Evolutionary conservation across 768 basidiomycete species (phyloP).

Genomic region (Hypholoma fasciculare): DNA sequence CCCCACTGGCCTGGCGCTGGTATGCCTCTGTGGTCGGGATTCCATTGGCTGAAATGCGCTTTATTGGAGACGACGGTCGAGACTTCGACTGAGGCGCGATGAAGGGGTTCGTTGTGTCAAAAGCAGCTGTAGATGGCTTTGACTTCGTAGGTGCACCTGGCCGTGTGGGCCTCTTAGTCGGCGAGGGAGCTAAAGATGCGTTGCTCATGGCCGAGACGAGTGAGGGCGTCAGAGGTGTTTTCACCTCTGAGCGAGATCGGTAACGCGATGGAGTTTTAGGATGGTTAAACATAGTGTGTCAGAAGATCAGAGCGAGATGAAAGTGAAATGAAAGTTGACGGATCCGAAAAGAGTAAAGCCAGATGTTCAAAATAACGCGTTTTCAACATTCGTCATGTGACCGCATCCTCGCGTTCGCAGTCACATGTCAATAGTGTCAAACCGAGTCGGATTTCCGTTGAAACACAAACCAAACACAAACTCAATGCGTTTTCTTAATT

Average conservation of each 20-base stretch:
- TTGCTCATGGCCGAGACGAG: slow-evolving; percentile 40
- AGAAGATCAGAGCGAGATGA: background rate
- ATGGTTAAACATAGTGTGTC: slow-evolving; percentile 17
- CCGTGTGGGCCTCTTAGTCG: slow-evolving; percentile 26
- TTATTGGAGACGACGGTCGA: slow-evolving; percentile 64
- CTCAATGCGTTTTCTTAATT: no score
- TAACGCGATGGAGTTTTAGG: slow-evolving; percentile 51
- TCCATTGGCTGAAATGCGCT: slow-evolving; percentile 49
- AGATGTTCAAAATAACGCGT: slow-evolving; percentile 6
- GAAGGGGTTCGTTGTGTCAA: slow-evolving; percentile 65
- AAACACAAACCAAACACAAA: no score
- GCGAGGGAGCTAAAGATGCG: slow-evolving; percentile 37
- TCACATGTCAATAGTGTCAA: background rate
- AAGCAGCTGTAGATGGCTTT: slow-evolving; percentile 31
- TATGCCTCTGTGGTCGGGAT: slow-evolving; percentile 54
- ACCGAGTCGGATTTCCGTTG: no score
- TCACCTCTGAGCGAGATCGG: slow-evolving; percentile 48
- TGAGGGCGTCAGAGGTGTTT: slow-evolving; percentile 52
- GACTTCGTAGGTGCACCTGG: slow-evolving; percentile 26
- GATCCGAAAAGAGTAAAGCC: background rate
- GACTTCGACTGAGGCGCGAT: slow-evolving; percentile 42
- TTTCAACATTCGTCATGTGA: slow-evolving; percentile 18
- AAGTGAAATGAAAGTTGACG: background rate
- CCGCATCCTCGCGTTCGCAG: background rate
- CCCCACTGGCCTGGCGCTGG: slow-evolving; percentile 60